Conservation (phyloP, 1,284 basidiomycete genomes). For the Sporisorium exsertum region DNA sequence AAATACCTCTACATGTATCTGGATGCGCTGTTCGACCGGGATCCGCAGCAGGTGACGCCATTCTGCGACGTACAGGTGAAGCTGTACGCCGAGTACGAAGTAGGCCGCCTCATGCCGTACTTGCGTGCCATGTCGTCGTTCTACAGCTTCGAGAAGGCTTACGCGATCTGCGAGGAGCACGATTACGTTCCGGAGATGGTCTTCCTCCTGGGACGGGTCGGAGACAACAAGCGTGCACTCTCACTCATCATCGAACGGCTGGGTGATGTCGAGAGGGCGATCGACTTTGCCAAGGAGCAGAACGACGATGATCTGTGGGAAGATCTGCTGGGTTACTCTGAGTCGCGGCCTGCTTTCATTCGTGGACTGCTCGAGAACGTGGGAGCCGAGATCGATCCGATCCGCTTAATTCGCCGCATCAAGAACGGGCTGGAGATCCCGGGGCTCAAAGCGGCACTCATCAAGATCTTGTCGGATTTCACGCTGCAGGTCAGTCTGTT, state of each 20-base stretch:
- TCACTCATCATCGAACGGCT: conserved; percentile 94
- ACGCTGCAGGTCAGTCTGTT: conserved; percentile 75
- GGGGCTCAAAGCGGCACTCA: conserved; percentile 89
- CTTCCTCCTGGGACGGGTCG: conserved; percentile 95
- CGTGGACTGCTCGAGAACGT: conserved; percentile 91
- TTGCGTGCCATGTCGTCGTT: conserved; percentile 85
- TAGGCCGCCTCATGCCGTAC: conserved; percentile 84
- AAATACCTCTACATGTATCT: conserved; percentile 92
- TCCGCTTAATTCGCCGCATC: conserved; percentile 91
- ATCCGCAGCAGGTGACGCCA: conserved; percentile 81
- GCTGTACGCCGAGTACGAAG: conserved; percentile 90
- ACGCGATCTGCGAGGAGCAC: conserved; percentile 82
- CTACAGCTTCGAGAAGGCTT: conserved; percentile 94
- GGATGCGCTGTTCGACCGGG: conserved; percentile 87
- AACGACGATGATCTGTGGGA: conserved; percentile 98
- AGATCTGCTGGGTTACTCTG: conserved; percentile 91
- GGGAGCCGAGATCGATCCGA: conserved; percentile 94
- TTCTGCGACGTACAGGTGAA: conserved; percentile 89
- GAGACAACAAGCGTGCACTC: conserved; percentile 93
- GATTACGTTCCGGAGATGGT: conserved; percentile 97
- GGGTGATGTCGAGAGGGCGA: conserved; percentile 91
- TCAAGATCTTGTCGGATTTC: conserved; percentile 96
- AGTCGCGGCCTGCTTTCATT: conserved; percentile 94
- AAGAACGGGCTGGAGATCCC: conserved; percentile 95
- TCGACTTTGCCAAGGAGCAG: conserved; percentile 98